Conservation (phyloP, 108 stramenopile species). For the Halocafeteria seosinensis region DNA sequence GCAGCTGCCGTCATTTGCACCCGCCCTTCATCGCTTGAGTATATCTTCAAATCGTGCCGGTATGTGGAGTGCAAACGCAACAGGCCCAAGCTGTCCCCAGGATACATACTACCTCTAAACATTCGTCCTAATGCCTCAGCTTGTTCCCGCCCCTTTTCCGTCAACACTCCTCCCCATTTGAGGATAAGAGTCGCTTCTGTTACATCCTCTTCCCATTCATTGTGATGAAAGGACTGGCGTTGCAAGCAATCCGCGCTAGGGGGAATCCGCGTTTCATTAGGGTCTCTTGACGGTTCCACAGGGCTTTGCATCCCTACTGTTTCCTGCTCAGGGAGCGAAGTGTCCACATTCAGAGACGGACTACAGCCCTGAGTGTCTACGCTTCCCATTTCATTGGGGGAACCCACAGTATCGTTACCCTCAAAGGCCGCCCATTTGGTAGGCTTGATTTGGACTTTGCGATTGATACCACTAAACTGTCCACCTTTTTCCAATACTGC, state of each 20-base stretch:
- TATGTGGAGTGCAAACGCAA: slow-evolving; percentile 91
- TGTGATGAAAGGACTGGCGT: neutral
- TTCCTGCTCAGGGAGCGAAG: neutral
- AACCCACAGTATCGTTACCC: neutral
- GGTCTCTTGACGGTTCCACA: no score
- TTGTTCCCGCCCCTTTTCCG: slow-evolving; percentile 72
- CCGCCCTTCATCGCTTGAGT: slow-evolving; percentile 84
- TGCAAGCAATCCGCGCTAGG: neutral
- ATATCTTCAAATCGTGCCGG: slow-evolving; percentile 94
- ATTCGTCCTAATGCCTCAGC: slow-evolving; percentile 68
- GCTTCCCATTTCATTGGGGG: neutral
- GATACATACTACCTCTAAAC: slow-evolving; percentile 70
- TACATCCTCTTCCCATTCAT: neutral
- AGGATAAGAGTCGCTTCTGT: slow-evolving; percentile 68
- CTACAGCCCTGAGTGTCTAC: neutral
- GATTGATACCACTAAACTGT: slow-evolving; percentile 77
- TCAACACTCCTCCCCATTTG: slow-evolving; percentile 97
- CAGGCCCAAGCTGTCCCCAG: slow-evolving; percentile 55
- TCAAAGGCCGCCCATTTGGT: slow-evolving; percentile 35
- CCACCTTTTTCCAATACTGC: slow-evolving; percentile 64
- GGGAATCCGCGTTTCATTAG: no score
- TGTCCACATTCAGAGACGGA: no score
- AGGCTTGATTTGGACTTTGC: slow-evolving; percentile 93
- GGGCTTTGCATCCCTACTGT: no score
- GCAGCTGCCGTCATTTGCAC: slow-evolving; percentile 98